Base-by-base conservation (phyloP, 305 asterid species). In the Fraxinus sp. region DNA sequence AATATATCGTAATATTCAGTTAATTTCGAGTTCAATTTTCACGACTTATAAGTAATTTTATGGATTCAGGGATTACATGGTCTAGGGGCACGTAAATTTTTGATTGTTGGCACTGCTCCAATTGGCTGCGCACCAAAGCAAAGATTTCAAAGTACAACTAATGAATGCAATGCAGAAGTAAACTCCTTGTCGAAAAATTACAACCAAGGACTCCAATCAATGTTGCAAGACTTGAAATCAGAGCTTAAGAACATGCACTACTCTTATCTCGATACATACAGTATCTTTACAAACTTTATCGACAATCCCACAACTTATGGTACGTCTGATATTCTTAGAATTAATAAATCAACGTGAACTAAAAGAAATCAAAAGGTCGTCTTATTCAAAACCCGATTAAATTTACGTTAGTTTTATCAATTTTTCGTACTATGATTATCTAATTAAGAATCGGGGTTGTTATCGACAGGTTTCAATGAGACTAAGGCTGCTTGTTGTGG, bases 401-500 rank as follows among this genome's bases (percentile, higher is more conserved):
- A 11, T 11, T 4, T 11, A 3, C 5, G 3, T 46, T 3, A 2
- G 0, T 46, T 3, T 46, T 46, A 4, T 13, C 18, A 11, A n/a
- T 8, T 41, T 41, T 13, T 46, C 18, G n/a, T 6, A 46, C 57
- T 13, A 3, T 2, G 57, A 3, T 46, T 11, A 13, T 46, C 14
- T 11, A 46, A 13, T 2, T 3, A 3, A 49, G 59, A 14, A 49
- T 14, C 2, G 18, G 18, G n/a, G 7, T 36, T 36, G 7, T 36
- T 36, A 5, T 36, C 7, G 1, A 36, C 49, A 93, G 98, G 94
- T 76, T 91, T 92, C 64, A 76, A 7, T 1, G 95, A 90, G 88
- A 86, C 84, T 18, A 89, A 89, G 74, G 85, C 90, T 0, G 97
- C 97, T 35, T 94, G 98, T 81, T 94, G 97, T 37, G 97, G 98